Base-by-base conservation (phyloP, 352 stramenopile species). In the Aphanomyces invadans region DNA sequence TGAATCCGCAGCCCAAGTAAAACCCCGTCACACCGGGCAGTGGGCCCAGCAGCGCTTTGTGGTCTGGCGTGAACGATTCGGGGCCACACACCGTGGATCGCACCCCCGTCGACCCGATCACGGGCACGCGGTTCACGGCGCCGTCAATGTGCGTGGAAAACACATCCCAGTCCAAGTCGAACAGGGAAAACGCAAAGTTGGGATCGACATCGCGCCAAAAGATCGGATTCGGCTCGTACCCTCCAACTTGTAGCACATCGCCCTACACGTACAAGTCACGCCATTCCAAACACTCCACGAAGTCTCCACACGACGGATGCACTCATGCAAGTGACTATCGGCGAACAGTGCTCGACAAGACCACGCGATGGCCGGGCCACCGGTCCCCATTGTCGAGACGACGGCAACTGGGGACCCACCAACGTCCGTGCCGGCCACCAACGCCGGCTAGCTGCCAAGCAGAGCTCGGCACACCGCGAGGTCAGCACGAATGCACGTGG, bases 41-140 rank as follows among this genome's bases (percentile, higher is more conserved):
- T 9, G 55, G 45, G 26, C 70, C 70, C 10, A 74, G 52, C 9
- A 74, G 62, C 21, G 70, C 66, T 39, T 72, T 73, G 59, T 73
- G 68, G 52, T 74, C 70, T 12, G 70, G 70, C 25, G 70, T 74
- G 59, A 74, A 74, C 17, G 66, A 73, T 49, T 74, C 70, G 21
- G 70, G 70, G 10, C 70, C 70, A 62, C 70, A 74, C 21, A 74
- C 69, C 3, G 69, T 73, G 26, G 63, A 71, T 31, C 70, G 62
- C 26, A 73, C 67, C 25, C 69, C 69, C 4, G 44, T 69, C 19
- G 25, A n/a, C 38, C 65, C 69, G 31, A 73, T 62, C 49, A 61
- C 38, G 5, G 69, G 69, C 29, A 69, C 64, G 31, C 69, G 69
- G 36, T 68, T 54, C 9, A 73, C 54, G 32, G 36, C 26, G 28